Percentiles rank a stretch among this genome's conserved stretches.
These are phyloP conservation scores for Ephemerocybe angulata DNA, from an alignment of 768 basidiomycete species.

Conservation along the genomic window DNA sequence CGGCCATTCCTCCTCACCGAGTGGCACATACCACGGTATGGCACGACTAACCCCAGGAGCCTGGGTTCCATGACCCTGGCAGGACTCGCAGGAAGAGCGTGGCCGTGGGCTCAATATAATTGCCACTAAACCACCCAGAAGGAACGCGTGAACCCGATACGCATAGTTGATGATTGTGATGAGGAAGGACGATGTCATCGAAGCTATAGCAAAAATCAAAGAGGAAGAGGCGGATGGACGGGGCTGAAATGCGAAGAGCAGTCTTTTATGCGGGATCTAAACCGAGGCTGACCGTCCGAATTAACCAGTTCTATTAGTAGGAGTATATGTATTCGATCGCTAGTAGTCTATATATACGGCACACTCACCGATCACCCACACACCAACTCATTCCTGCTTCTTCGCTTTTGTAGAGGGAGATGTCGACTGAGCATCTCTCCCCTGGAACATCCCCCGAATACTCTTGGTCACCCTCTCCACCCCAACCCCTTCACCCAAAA, in stretches of 20 bases:
- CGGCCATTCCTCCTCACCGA: not conserved
- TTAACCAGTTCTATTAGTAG: not conserved
- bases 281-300: no score
- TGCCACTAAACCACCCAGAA: no score
- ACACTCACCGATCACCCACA: not conserved
- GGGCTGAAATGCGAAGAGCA: not conserved
- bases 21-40: not conserved
- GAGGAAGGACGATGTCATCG: no score
- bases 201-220: no score
- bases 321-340: no score
- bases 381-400: not conserved
- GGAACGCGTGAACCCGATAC: no score
- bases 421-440: not conserved
- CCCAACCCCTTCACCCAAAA: constrained; percentile 62
- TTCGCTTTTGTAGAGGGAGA: no score
- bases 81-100: not conserved
- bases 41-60: not conserved
- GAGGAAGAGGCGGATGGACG: not conserved
- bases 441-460: constrained; percentile 24
- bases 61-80: not conserved
- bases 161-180: no score
- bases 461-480: constrained; percentile 38
- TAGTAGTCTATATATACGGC: no score
- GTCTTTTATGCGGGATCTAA: no score
- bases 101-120: not conserved